These are phyloP conservation scores for Aureobasidium sp. DNA, from an alignment of 2,329 filamentous ascomycete species.

Conservation along the genomic window DNA sequence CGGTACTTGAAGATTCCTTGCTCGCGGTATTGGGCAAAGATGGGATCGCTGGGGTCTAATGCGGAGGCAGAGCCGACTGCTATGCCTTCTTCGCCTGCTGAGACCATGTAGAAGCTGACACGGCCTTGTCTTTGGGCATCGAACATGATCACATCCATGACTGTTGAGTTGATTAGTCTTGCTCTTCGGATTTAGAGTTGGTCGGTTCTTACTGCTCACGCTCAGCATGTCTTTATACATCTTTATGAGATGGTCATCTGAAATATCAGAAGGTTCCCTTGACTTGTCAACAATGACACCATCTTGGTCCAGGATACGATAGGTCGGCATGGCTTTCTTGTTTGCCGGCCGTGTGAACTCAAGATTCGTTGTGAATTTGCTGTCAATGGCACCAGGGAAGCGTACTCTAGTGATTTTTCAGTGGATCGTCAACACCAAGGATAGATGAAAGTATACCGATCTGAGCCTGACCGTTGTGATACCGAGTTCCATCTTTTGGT, in stretches of 20 bases:
- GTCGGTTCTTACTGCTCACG: conserved; percentile 17
- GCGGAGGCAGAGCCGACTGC: conserved; percentile 83
- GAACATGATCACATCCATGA: conserved; percentile 98
- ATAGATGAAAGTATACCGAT: conserved; percentile 42
- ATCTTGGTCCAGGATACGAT: conserved; percentile 84
- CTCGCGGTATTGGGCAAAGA: conserved; percentile 93
- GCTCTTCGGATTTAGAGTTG: not conserved
- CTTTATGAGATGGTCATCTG: conserved; percentile 52
- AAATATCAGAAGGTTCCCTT: conserved; percentile 59
- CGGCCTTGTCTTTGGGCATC: conserved; percentile 94
- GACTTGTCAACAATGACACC: conserved; percentile 72
- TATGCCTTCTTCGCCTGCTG: conserved; percentile 88
- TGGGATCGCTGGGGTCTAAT: conserved; percentile 73
- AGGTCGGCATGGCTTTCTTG: conserved; percentile 75
- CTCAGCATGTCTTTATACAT: conserved; percentile 61
- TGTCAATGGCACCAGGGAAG: conserved; percentile 93
- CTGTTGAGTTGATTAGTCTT: conserved; percentile 34
- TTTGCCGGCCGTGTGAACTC: conserved; percentile 68
- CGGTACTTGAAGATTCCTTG: conserved; percentile 85
- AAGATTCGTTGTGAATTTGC: conserved; percentile 77
- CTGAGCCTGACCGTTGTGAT: conserved; percentile 52
- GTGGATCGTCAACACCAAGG: not conserved
- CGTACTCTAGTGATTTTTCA: conserved; percentile 40
- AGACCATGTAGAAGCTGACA: conserved; percentile 94
- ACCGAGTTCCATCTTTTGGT: conserved; percentile 46